Percentiles rank a stretch among this genome's conserved stretches.
These are phyloP conservation scores for Arachis stenosperma DNA, from an alignment of 306 rosid species.

Conservation along the genomic window DNA sequence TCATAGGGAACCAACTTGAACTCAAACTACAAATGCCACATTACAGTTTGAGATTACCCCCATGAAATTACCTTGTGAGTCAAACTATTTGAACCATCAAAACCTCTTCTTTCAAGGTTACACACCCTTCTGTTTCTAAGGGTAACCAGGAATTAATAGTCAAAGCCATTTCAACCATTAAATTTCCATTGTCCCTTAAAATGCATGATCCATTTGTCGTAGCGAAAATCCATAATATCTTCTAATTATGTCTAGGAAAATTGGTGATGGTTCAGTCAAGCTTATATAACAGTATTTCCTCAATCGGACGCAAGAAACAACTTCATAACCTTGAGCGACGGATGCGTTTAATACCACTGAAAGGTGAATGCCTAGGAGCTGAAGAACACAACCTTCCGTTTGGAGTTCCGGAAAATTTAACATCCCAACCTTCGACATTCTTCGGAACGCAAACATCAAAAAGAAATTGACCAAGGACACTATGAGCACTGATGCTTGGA, in stretches of 20 bases:
- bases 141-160: conserved; percentile 17
- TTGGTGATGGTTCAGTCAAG: conserved; percentile 18
- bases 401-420: conserved; percentile 40
- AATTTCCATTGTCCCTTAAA: conserved; percentile 30
- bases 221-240: conserved; percentile 36
- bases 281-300: conserved; percentile 29
- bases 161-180: conserved; percentile 30
- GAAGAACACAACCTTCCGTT: conserved; percentile 72
- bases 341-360: conserved; percentile 53
- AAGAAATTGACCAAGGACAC: conserved; percentile 86
- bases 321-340: conserved; percentile 78
- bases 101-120: background rate
- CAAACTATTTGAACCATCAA: background rate
- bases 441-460: conserved; percentile 83
- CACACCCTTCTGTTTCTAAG: conserved; percentile 11
- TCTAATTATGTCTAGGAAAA: conserved; percentile 35
- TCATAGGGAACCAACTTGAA: too few relatives aligned
- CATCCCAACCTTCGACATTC: conserved; percentile 80
- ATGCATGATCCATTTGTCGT: background rate
- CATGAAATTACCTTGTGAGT: too few relatives aligned
- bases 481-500: conserved; percentile 63
- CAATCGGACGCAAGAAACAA: conserved; percentile 13
- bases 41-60: too few relatives aligned
- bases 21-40: too few relatives aligned
- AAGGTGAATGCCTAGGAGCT: conserved; percentile 58